phyloP scores from a whole-genome alignment of 148 eudicot genomes.

The Fagopyrum homotropicum region DNA sequence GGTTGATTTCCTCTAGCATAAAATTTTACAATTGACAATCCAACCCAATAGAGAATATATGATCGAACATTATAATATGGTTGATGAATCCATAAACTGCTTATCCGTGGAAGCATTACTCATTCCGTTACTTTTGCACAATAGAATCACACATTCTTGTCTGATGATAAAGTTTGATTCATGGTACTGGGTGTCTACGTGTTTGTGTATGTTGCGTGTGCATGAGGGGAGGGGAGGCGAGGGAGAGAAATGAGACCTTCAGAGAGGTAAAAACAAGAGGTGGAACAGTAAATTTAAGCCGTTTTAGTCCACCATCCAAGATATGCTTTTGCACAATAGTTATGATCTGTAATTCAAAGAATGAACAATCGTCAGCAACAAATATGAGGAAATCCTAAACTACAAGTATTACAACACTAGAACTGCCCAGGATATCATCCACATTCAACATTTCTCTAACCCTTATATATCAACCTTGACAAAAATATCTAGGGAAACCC shows the following conservation, averaged over 20 bases:
- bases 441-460: background rate
- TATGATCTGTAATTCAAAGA: conserved; percentile 62
- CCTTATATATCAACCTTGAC: background rate
- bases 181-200: background rate
- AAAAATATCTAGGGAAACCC: background rate
- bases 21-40: background rate
- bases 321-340: conserved; percentile 74
- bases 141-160: background rate
- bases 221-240: background rate
- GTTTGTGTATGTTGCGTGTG: background rate
- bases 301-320: conserved; percentile 76
- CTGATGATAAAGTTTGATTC: background rate
- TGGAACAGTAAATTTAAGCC: conserved; percentile 79
- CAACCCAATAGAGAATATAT: background rate
- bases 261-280: conserved; percentile 82
- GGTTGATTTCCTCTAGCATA: background rate
- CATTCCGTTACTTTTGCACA: background rate
- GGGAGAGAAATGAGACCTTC: conserved; percentile 44
- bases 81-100: no score
- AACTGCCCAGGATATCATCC: background rate
- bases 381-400: conserved; percentile 6
- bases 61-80: no score
- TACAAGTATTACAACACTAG: background rate
- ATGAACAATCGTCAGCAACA: conserved; percentile 14
- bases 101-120: no score